Base-by-base conservation (phyloP, 257 asterid genomes). In the Paulownia fortunei region DNA sequence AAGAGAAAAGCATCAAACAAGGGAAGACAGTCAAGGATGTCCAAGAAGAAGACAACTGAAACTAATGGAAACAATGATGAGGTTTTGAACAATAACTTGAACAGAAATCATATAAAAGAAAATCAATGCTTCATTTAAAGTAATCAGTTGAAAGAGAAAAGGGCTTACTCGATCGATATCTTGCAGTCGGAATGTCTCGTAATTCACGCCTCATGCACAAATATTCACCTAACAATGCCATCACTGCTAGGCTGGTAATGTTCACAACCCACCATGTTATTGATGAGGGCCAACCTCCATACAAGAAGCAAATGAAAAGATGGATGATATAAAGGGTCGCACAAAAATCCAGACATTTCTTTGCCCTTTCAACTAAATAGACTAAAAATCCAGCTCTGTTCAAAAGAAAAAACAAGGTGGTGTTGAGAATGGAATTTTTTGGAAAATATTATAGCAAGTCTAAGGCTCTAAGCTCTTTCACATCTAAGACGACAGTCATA, bases 231-330 rank as follows among this genome's bases (percentile, higher is more conserved):
- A 93, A 81, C 81, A 93, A 80, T 36, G 90, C 91, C 97, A 92
- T 95, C 81, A 86, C 91, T 0, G 92, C 94, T 67, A 95, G 85
- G 70, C 97, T 87, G 6, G 92, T 86, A 78, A 88, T 84, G 84
- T 91, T 89, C 85, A 89, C 93, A 81, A 90, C 87, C 99, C 99
- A 95, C 99, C 99, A 95, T 4, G 92, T 90, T 78, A 91, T 63
- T 21, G 99, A 93, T 69, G 93, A 82, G 56, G 99, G 99, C 96
- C 98, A 95, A 32, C 97, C 98, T 82, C 98, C 99, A 70, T 93
- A 95, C 13, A 81, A 13, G 74, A 85, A 74, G 89, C 97, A 92
- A 64, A 90, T 85, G 83, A 93, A 82, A 54, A 90, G 96, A 76
- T 95, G 97, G 80, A 89, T 69, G 60, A 93, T 86, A 78, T 91